Evolutionary conservation across 805 yeast genomes (phyloP), one percentile per base, ranked within the genome.

Genomic region (Zygosaccharomyces bisporus): DNA sequence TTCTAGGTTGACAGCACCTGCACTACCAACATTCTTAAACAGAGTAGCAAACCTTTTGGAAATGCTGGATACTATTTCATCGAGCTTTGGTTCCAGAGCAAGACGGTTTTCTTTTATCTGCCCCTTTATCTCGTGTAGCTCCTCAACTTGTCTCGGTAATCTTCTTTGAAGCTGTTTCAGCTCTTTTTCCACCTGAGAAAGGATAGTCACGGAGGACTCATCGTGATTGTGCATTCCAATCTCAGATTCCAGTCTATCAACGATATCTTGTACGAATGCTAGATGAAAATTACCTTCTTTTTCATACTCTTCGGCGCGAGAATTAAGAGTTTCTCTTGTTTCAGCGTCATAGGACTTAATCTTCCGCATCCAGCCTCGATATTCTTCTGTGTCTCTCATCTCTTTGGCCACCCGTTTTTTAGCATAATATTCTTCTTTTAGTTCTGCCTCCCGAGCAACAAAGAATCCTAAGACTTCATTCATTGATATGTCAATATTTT

Each of bases 11-110:
- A 93, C 87, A 52, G 77, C 80, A n/a, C 99, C 99, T 19, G 81
- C 88, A 62, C 91, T 84, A 1, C 95, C 95, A 24, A 89, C 89
- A 7, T 77, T 71, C 4, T 72, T 69, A 61, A 93, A 87, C 40
- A 85, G 75, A 17, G 70, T 68, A 10, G 83, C 68, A 64, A 90
- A 93, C 44, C 81, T 79, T 1, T 54, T 50, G 0, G 95, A 82
- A 4, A 90, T 82, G 21, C 67, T 62, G 2, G 52, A 51, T 0
- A 86, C 77, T 36, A 86, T 69, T 2, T 53, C 54, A 3, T 75
- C 71, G 19, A 91, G 65, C 49, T 75, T 73, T 1, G 81, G 79
- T 52, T 81, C 89, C 86, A 96, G 84, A 1, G 49, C 58, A 0
- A 44, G 50, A 24, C 69, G 61, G 6, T 79, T 69, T 9, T 59